Evolutionary conservation across 495 filamentous ascomycete genomes (phyloP).

Genomic region (Annulohypoxylon stygium): DNA sequence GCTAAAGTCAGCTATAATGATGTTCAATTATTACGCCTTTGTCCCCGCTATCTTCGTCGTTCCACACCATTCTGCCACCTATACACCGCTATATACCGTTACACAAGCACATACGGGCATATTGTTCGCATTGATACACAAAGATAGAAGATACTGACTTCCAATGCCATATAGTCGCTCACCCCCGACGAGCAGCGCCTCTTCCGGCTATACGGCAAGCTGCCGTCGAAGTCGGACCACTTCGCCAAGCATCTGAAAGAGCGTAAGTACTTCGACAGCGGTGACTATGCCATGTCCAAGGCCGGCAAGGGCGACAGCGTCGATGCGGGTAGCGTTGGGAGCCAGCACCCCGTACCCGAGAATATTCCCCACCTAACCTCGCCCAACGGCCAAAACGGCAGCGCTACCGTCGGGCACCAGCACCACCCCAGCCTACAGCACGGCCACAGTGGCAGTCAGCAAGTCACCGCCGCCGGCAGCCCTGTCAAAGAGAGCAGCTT

Average conservation of each 20-base stretch:
- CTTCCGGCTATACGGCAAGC: slow-evolving; percentile 95
- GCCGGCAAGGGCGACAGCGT: slow-evolving; percentile 96
- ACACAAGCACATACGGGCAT: slow-evolving; percentile 29
- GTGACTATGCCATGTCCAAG: slow-evolving; percentile 98
- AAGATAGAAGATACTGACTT: slow-evolving; percentile 29
- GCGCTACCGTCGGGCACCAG: slow-evolving; percentile 58
- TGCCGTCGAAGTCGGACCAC: slow-evolving; percentile 94
- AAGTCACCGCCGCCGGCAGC: slow-evolving; percentile 73
- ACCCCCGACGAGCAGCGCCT: slow-evolving; percentile 93
- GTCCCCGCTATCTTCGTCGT: slow-evolving; percentile 16
- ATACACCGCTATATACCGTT: slow-evolving; percentile 29
- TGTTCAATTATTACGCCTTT: slow-evolving; percentile 28
- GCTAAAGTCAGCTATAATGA: background rate
- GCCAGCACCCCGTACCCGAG: slow-evolving; percentile 93
- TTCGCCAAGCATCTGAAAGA: slow-evolving; percentile 98
- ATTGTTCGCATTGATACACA: slow-evolving; percentile 23
- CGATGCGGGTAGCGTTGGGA: slow-evolving; percentile 92
- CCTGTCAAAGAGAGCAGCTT: slow-evolving; percentile 90
- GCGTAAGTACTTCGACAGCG: slow-evolving; percentile 99
- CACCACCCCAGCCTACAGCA: slow-evolving; percentile 60
- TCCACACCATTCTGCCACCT: background rate
- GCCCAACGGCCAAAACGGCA: slow-evolving; percentile 64
- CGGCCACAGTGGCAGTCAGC: slow-evolving; percentile 56
- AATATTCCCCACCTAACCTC: slow-evolving; percentile 94
- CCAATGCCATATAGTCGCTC: slow-evolving; percentile 71